These are phyloP conservation scores for Aegilops sharonensis DNA, from an alignment of 176 grass and related monocot species.

Conservation along the genomic window DNA sequence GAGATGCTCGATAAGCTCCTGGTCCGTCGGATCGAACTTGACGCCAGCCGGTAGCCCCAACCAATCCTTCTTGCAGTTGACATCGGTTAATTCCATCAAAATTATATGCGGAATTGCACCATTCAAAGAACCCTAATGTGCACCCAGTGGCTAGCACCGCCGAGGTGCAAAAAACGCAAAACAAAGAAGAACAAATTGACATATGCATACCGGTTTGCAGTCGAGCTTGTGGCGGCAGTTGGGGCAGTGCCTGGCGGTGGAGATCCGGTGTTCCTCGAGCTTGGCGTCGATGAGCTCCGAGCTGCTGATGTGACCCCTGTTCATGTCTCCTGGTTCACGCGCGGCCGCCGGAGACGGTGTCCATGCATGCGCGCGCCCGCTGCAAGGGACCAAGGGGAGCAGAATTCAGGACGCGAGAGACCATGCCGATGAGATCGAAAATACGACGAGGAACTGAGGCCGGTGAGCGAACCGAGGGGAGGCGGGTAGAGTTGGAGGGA, in stretches of 20 bases:
- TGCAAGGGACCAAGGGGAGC: constrained; percentile 32
- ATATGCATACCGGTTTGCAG: constrained; percentile 68
- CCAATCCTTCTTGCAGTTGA: constrained; percentile 77
- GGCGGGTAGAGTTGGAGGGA: constrained; percentile 21
- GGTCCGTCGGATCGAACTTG: constrained; percentile 96
- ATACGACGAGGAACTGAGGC: neutral
- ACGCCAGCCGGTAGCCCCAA: constrained; percentile 88
- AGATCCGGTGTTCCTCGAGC: constrained; percentile 93
- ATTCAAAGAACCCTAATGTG: constrained; percentile 19
- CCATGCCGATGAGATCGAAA: neutral
- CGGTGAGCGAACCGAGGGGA: constrained; percentile 32
- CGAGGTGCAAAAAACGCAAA: constrained; percentile 21
- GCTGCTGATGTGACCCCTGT: constrained; percentile 63
- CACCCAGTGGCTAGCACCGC: neutral
- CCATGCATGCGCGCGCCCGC: constrained; percentile 35
- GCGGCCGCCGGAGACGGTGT: neutral
- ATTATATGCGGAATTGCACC: constrained; percentile 19
- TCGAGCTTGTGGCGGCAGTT: constrained; percentile 84
- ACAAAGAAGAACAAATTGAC: constrained; percentile 1
- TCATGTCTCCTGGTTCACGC: constrained; percentile 51
- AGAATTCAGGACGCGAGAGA: constrained; percentile 21
- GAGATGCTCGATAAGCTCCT: constrained; percentile 94
- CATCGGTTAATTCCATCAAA: constrained; percentile 32
- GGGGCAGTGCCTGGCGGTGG: constrained; percentile 71
- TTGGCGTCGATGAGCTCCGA: constrained; percentile 89